phyloP scores from a whole-genome alignment of 768 basidiomycete genomes.

The Serendipita sp. region DNA sequence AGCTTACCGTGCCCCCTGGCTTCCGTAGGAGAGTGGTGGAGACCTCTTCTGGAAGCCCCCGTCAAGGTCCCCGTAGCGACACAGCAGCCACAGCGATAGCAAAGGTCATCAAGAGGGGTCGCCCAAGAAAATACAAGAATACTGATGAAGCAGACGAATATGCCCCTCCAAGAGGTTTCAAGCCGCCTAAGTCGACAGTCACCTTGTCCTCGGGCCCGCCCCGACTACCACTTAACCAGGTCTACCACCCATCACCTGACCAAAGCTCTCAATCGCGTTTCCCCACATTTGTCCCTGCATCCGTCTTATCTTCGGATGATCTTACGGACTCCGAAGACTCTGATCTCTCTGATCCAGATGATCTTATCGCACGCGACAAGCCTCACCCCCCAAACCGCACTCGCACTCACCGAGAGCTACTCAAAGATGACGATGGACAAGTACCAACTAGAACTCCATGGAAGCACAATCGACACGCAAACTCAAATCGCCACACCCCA shows the following conservation, averaged over 20 bases:
- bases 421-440: neutral
- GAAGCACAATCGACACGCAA: slow-evolving; percentile 3
- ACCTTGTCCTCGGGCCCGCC: neutral
- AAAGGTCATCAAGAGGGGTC: neutral
- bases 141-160: neutral
- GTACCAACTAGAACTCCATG: neutral
- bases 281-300: slow-evolving; percentile 3
- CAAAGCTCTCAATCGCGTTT: neutral
- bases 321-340: slow-evolving; percentile 1
- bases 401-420: neutral
- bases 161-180: slow-evolving; percentile 4
- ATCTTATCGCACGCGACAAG: neutral
- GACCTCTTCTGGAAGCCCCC: neutral
- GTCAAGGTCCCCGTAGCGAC: neutral
- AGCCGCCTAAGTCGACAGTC: neutral
- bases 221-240: neutral
- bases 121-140: neutral
- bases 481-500: neutral
- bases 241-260: slow-evolving; percentile 5
- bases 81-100: neutral
- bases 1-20: neutral
- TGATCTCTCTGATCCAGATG: neutral
- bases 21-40: neutral
- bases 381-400: neutral
- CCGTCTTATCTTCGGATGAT: slow-evolving; percentile 3